These are phyloP conservation scores for Trichopus zeylanicus DNA, from an alignment of 116 monocot species.

Conservation along the genomic window DNA sequence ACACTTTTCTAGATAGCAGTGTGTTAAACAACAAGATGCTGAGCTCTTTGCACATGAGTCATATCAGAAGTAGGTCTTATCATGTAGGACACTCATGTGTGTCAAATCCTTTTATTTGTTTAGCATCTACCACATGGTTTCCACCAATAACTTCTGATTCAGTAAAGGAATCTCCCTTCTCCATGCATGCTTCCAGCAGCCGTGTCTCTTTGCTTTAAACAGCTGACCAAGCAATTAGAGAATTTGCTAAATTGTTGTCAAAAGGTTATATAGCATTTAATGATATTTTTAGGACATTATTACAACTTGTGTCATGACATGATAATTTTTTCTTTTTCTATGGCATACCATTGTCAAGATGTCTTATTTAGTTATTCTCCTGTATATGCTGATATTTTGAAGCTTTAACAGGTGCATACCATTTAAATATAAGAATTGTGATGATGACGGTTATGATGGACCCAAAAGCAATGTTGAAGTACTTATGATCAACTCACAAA, in stretches of 20 bases:
- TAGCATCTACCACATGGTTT: too few species aligned
- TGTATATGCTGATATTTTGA: conserved; percentile 4
- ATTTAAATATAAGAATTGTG: conserved; percentile 39
- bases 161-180: too few species aligned
- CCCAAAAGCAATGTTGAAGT: conserved; percentile 50
- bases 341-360: background rate
- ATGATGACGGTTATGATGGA: conserved; percentile 14
- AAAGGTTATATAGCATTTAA: background rate
- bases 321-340: background rate
- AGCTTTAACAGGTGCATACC: conserved; percentile 66
- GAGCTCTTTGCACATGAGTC: too few species aligned
- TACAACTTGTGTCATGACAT: background rate
- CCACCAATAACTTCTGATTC: too few species aligned
- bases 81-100: too few species aligned
- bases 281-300: background rate
- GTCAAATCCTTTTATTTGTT: too few species aligned
- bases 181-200: too few species aligned
- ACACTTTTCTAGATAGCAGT: too few species aligned
- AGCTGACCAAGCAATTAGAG: background rate
- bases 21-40: too few species aligned
- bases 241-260: background rate
- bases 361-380: background rate
- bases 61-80: too few species aligned
- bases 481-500: conserved; percentile 90
- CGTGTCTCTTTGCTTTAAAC: background rate